Evolutionary conservation across 805 yeast species (phyloP).

Genomic region (Saturnispora serradocipensis): DNA sequence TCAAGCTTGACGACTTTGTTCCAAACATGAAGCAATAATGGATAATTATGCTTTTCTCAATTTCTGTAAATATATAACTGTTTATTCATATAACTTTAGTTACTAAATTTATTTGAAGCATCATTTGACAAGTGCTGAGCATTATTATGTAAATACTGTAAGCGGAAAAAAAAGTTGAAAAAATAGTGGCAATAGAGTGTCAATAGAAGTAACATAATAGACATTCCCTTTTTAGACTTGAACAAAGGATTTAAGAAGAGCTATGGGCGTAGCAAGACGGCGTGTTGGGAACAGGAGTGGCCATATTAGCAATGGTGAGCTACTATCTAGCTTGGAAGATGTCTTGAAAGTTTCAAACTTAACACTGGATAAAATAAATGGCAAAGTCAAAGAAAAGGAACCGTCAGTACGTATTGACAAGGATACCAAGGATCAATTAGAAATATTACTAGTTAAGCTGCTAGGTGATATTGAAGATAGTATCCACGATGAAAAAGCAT

Average conservation of each 20-base stretch:
- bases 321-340: neutral
- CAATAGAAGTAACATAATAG: neutral
- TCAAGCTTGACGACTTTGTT: constrained; percentile 18
- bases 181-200: neutral
- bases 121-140: neutral
- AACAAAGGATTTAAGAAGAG: neutral
- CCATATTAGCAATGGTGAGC: neutral
- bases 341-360: neutral
- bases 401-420: neutral
- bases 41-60: neutral
- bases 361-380: neutral
- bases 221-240: neutral
- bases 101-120: neutral
- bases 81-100: neutral
- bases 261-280: neutral
- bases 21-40: neutral
- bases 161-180: neutral
- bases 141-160: neutral
- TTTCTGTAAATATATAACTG: neutral
- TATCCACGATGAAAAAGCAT: neutral
- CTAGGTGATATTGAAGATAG: neutral
- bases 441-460: neutral
- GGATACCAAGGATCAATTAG: neutral
- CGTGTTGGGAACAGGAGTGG: neutral
- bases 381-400: neutral